Evolutionary conservation across 345 rosid genomes (phyloP), one percentile per base, ranked within the genome.

Genomic region (Gossypium mustelinum): DNA sequence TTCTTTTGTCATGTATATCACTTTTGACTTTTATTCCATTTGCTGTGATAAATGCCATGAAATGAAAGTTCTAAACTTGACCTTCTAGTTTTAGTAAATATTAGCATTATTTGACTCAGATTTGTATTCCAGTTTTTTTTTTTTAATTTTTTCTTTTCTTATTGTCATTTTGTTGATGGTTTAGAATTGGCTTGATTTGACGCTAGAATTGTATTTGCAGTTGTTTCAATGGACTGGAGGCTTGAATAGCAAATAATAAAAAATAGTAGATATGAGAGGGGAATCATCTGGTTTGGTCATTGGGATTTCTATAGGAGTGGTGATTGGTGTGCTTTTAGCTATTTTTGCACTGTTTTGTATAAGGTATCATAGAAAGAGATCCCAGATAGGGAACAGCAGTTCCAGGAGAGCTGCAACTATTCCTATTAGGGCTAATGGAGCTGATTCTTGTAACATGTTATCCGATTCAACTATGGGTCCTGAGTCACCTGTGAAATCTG

Each of bases 331-430:
- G 78, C 65, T 86, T 67, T 79, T 94, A 81, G 98, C 98, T 75
- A 75, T 90, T 70, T 78, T 85, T 22, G 85, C 85, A 13, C 79
- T 94, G 47, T 79, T 88, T 10, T 86, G 97, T 74, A 24, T 85
- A 68, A 84, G 87, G 78, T 92, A 86, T 79, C 94, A 90, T 25
- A 87, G 96, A 76, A 94, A 89, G 81, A 75, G 85, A 54, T 85
- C 98, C 27, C 99, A 92, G 90, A 92, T 93, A 77, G 95, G 91
- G 51, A 96, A 80, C 76, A 93, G 92, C 80, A 91, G 97, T 48
- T 96, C 99, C 10, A 84, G 92, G 78, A 82, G 98, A 81, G 90
- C 94, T 18, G 91, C 85, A 0, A 80, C 86, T 25, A 62, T 93
- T 52, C 98, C 99, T 2, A 93, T 96, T 69, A 87, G 97, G 43